Percentiles rank a stretch among this genome's conserved stretches.
Evolutionary conservation across 495 filamentous ascomycete genomes (phyloP).

Genomic region (Trichoderma asperelloides): DNA sequence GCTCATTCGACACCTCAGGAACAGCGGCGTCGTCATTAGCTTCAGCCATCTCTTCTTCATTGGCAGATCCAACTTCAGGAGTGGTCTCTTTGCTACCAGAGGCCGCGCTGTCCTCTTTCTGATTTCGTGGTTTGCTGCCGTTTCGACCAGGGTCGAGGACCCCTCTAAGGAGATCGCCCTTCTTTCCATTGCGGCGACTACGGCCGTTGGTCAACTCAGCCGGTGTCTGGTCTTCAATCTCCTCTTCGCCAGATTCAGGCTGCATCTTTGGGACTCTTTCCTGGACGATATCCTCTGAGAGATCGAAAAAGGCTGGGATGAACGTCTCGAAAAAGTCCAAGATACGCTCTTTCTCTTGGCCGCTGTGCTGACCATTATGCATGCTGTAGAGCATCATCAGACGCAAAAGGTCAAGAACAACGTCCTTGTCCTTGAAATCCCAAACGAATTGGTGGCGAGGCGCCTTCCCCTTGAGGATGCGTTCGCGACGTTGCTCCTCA

Average conservation of each 20-base stretch:
- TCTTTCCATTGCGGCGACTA: slow-evolving; percentile 62
- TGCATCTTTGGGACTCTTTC: slow-evolving; percentile 66
- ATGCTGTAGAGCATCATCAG: slow-evolving; percentile 70
- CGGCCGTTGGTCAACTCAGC: slow-evolving; percentile 48
- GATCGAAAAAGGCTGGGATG: slow-evolving; percentile 78
- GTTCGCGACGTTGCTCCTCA: slow-evolving; percentile 67
- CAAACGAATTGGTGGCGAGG: slow-evolving; percentile 66
- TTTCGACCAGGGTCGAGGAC: slow-evolving; percentile 72
- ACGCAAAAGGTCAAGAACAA: slow-evolving; percentile 72
- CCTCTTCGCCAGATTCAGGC: slow-evolving; percentile 54
- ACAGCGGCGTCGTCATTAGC: slow-evolving; percentile 36
- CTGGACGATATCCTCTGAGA: slow-evolving; percentile 67
- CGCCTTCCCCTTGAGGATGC: slow-evolving; percentile 48
- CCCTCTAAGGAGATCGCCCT: slow-evolving; percentile 72
- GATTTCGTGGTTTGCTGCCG: slow-evolving; percentile 46
- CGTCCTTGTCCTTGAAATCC: slow-evolving; percentile 63
- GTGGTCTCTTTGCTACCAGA: slow-evolving; percentile 78
- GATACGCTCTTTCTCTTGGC: slow-evolving; percentile 65
- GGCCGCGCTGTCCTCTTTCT: slow-evolving; percentile 64
- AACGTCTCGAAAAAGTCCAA: slow-evolving; percentile 81
- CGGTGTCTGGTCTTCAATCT: slow-evolving; percentile 53
- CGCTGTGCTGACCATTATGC: slow-evolving; percentile 54
- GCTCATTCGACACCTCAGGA: slow-evolving; percentile 46
- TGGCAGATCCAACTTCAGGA: slow-evolving; percentile 65
- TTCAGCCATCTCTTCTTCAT: slow-evolving; percentile 55